These are phyloP conservation scores for Lasiosphaeria ovina DNA, from an alignment of 495 filamentous ascomycete species.

Conservation along the genomic window DNA sequence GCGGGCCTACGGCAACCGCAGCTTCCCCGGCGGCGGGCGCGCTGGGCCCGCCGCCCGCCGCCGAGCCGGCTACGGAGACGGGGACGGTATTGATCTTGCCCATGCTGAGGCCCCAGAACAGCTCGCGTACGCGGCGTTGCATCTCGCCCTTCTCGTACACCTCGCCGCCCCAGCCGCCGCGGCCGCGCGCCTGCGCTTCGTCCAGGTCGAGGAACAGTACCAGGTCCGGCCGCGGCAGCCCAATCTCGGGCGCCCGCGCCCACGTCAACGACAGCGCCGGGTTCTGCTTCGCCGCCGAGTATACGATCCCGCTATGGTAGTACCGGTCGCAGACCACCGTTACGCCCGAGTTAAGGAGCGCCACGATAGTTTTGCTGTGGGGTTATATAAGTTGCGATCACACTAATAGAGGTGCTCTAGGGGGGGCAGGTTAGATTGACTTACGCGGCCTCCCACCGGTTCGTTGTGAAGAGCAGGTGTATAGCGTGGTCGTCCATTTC, in stretches of 20 bases:
- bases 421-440: constrained; percentile 20
- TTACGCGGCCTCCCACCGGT: constrained; percentile 85
- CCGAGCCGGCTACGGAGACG: constrained; percentile 5
- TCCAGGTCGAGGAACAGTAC: constrained; percentile 84
- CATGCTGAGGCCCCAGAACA: constrained; percentile 61
- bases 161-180: constrained; percentile 85
- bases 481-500: constrained; percentile 88
- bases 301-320: constrained; percentile 89
- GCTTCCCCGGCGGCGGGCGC: not conserved
- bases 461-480: constrained; percentile 92
- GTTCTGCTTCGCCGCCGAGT: constrained; percentile 88
- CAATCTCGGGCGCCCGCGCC: constrained; percentile 79
- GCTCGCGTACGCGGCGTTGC: constrained; percentile 72
- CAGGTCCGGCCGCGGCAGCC: constrained; percentile 82
- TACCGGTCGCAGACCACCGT: constrained; percentile 89
- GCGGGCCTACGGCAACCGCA: constrained; percentile 29
- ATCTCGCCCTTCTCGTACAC: constrained; percentile 83
- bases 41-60: constrained; percentile 10
- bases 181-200: constrained; percentile 63
- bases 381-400: constrained; percentile 3
- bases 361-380: constrained; percentile 55
- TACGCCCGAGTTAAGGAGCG: constrained; percentile 59
- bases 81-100: constrained; percentile 38
- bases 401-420: not conserved
- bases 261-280: constrained; percentile 67